Evolutionary conservation across 2,329 filamentous ascomycete genomes (phyloP), one percentile per base, ranked within the genome.

Genomic region (Clonostachys chloroleuca): DNA sequence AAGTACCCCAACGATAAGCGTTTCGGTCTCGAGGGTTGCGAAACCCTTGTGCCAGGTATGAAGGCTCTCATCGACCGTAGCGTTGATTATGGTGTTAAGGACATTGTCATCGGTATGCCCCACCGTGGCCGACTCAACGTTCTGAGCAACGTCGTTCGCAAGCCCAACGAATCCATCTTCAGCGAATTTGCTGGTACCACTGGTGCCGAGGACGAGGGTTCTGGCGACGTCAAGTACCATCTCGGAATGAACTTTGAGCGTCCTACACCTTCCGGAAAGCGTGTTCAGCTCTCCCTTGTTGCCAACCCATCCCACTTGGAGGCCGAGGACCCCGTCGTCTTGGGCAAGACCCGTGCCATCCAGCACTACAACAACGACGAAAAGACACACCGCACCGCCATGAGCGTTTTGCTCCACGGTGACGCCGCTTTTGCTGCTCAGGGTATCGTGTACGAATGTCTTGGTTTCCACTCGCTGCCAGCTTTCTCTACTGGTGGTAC

Each of bases 1-100:
- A 99, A 99, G 72, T 97, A 96, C 72, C 94, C 94, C 68, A 97
- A 97, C 72, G 94, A 99, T 75, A 99, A 99, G 81, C 89, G 94
- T 63, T 99, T 99, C 70, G 94, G 94, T 73, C 82, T 99, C 30
- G 94, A 99, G 74, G 94, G 94, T 64, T 95, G 92, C 63, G 94
- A 99, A 71, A 92, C 89, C 48, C 80, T 99, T 56, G 95, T 99
- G 49, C 94, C 94, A 30, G 94, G 94, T 68, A 97, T 99, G 94
- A 99, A 99, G 78, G 94, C 94, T 46, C 76, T 99, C 53, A 99
- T 99, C 55, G 94, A 99, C 70, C 88, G 94, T 63, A 96, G 92
- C 64, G 94, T 97, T 57, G 94, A 99, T 67, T 96, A 96, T 62
- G 94, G 94, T 49, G 87, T 99, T 63, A 96, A 97, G 78, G 94